phyloP scores from a whole-genome alignment of 257 asterid genomes.

The Fraxinus pennsylvanica region DNA sequence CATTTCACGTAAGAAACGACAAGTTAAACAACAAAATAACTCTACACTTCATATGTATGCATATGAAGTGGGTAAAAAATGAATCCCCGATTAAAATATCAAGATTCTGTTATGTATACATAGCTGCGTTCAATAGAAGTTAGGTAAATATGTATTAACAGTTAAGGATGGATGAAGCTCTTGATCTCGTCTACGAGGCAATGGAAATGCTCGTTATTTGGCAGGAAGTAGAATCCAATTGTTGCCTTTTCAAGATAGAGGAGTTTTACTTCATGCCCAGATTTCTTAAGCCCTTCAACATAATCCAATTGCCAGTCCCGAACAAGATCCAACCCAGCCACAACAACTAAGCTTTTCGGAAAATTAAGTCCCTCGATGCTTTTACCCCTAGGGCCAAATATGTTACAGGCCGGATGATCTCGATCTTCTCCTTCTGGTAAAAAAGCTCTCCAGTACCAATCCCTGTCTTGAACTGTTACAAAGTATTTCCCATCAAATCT shows the following conservation, averaged over 20 bases:
- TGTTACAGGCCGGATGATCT: constrained; percentile 56
- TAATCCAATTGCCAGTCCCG: constrained; percentile 55
- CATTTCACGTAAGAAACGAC: neutral
- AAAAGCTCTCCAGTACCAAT: constrained; percentile 63
- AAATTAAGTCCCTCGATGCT: constrained; percentile 33
- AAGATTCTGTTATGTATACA: constrained; percentile 33
- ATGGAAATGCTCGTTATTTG: constrained; percentile 51
- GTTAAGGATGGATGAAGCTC: constrained; percentile 41
- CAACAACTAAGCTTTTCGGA: constrained; percentile 52
- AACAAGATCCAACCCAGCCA: constrained; percentile 54
- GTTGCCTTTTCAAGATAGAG: constrained; percentile 52
- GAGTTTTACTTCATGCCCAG: constrained; percentile 47
- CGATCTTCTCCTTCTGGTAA: constrained; percentile 56
- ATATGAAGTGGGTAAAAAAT: neutral
- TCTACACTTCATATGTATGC: constrained; percentile 9
- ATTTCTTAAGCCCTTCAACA: constrained; percentile 48
- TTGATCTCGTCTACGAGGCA: constrained; percentile 48
- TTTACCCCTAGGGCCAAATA: constrained; percentile 42
- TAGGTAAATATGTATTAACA: constrained; percentile 25
- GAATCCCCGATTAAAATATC: constrained; percentile 32
- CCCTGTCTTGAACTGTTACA: constrained; percentile 50
- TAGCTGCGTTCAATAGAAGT: constrained; percentile 28
- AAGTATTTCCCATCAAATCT: constrained; percentile 51
- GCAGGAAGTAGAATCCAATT: constrained; percentile 59
- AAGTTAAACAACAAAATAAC: neutral